Evolutionary conservation across 495 filamentous ascomycete species (phyloP).

Genomic region (Aspergillus sclerotiicarbonarius): DNA sequence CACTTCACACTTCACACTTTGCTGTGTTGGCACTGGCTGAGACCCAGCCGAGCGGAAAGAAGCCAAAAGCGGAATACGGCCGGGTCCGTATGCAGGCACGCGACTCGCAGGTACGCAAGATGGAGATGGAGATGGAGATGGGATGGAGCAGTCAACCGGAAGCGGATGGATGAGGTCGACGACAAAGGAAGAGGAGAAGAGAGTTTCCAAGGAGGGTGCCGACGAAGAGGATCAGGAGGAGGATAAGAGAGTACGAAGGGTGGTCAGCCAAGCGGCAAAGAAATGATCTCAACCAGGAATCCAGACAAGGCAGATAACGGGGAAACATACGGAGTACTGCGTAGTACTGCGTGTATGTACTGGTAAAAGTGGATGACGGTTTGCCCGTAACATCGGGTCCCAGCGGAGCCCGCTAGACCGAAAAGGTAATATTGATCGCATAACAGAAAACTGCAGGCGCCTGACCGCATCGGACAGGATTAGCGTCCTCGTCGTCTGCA

Average conservation of each 20-base stretch:
- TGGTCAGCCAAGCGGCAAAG: neutral
- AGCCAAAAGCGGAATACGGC: conserved; percentile 21
- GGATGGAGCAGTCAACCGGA: conserved; percentile 1
- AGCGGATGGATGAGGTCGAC: neutral
- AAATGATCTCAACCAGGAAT: conserved; percentile 15
- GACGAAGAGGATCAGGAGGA: conserved; percentile 5
- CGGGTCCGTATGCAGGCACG: conserved; percentile 32
- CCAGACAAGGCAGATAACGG: conserved; percentile 5
- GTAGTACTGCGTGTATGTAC: neutral
- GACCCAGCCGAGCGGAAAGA: conserved; percentile 8
- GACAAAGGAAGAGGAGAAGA: conserved; percentile 12
- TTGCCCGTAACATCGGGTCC: conserved; percentile 13
- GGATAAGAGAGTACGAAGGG: neutral
- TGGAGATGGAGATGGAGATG: neutral
- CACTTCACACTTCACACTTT: neutral
- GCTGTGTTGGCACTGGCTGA: conserved; percentile 28
- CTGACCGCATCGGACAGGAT: neutral
- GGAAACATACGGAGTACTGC: neutral
- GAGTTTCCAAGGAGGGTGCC: conserved; percentile 16
- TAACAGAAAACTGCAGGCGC: neutral
- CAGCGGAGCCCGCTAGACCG: neutral
- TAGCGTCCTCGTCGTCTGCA: neutral
- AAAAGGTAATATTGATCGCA: conserved; percentile 4
- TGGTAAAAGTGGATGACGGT: conserved; percentile 3
- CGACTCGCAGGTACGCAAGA: conserved; percentile 19